A percentile compares a stretch with the other conserved stretches of the same genome.
These are phyloP conservation scores for Ochetophila trinervis DNA, from an alignment of 306 rosid genomes.

Conservation along the genomic window DNA sequence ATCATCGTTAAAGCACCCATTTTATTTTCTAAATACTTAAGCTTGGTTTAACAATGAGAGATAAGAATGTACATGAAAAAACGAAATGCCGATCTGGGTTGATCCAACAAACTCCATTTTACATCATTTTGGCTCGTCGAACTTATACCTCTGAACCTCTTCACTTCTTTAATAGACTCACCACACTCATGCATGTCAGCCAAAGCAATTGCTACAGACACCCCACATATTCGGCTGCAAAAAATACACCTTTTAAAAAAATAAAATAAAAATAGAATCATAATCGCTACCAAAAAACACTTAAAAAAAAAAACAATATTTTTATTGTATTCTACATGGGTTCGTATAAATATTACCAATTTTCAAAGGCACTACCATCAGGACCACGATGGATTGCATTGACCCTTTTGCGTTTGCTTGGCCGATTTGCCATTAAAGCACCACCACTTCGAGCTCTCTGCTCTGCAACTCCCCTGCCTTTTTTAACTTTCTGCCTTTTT, in stretches of 20 bases:
- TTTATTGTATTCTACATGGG: neutral
- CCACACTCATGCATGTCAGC: conserved; percentile 59
- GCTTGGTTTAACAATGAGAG: neutral
- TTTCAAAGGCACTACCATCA: conserved; percentile 59
- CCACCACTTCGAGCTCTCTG: conserved; percentile 15
- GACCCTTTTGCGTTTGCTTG: conserved; percentile 47
- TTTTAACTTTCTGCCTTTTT: neutral
- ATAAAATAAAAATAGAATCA: conserved; percentile 1
- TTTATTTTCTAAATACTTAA: neutral
- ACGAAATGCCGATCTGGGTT: conserved; percentile 44
- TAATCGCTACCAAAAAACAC: neutral
- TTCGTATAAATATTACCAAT: conserved; percentile 32
- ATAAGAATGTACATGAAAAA: conserved; percentile 46
- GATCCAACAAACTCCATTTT: conserved; percentile 17
- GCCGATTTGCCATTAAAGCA: conserved; percentile 32
- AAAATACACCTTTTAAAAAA: neutral
- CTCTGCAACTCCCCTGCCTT: conserved; percentile 13
- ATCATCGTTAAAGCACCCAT: neutral
- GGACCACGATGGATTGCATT: conserved; percentile 40
- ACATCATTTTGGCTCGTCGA: neutral
- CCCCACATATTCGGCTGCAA: conserved; percentile 41
- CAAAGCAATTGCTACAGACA: conserved; percentile 45
- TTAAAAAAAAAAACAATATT: neutral
- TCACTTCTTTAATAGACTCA: conserved; percentile 28
- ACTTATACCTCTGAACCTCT: conserved; percentile 40